These are phyloP conservation scores for Trichoderma atroviride DNA, from an alignment of 2,329 filamentous ascomycete genomes.

Conservation along the genomic window DNA sequence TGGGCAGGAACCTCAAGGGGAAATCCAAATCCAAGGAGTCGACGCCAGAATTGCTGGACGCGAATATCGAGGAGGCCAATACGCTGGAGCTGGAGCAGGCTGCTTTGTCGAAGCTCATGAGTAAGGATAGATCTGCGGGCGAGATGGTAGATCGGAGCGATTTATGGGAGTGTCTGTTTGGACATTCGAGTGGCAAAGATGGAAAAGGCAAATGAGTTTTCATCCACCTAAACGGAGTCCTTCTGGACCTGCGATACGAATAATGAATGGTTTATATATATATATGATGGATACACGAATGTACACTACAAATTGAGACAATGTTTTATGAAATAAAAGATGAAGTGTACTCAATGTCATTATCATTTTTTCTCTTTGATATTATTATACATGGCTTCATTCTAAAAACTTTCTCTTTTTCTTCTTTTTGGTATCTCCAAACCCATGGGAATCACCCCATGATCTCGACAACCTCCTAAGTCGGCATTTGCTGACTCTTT, in stretches of 20 bases:
- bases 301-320: neutral
- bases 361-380: slow-evolving; percentile 9
- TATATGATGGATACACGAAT: neutral
- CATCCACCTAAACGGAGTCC: no score
- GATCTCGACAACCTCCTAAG: neutral
- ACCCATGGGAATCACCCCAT: neutral
- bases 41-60: slow-evolving; percentile 56
- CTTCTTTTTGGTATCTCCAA: slow-evolving; percentile 1
- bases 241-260: neutral
- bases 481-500: neutral
- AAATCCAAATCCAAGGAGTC: slow-evolving; percentile 47
- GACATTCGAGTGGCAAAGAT: slow-evolving; percentile 49
- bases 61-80: slow-evolving; percentile 78
- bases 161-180: slow-evolving; percentile 88
- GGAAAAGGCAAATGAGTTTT: slow-evolving; percentile 23
- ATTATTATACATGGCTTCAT: slow-evolving; percentile 19
- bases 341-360: neutral
- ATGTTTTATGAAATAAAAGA: neutral
- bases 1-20: slow-evolving; percentile 50
- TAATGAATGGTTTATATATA: neutral
- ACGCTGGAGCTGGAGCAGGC: slow-evolving; percentile 79
- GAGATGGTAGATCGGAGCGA: slow-evolving; percentile 80
- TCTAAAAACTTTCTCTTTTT: neutral
- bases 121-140: slow-evolving; percentile 69
- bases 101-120: slow-evolving; percentile 69